A percentile compares a stretch with the other conserved stretches of the same genome.
These are phyloP conservation scores for Mycosphaerella arachidis DNA, from an alignment of 2,329 filamentous ascomycete species.

Conservation along the genomic window DNA sequence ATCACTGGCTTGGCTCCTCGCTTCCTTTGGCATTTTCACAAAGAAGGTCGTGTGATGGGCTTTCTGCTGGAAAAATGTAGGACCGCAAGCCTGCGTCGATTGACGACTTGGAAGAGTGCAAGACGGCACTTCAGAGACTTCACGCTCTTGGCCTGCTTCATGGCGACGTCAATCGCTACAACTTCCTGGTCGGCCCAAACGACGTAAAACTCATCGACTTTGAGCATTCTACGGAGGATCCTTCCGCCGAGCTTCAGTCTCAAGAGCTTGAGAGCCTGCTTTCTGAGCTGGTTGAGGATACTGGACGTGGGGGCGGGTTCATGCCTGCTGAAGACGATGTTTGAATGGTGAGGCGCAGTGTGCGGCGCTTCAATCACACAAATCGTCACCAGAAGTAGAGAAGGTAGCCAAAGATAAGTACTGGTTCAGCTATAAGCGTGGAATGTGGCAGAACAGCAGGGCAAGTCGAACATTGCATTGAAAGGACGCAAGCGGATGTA, in stretches of 20 bases:
- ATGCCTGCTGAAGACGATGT: not conserved
- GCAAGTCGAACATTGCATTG: no score
- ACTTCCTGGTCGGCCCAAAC: slow-evolving; percentile 8
- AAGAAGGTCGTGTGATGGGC: slow-evolving; percentile 9
- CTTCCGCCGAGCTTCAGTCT: not conserved
- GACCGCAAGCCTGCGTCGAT: slow-evolving; percentile 3
- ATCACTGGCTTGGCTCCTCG: not conserved
- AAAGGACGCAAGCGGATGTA: no score
- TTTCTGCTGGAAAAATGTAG: slow-evolving; percentile 5
- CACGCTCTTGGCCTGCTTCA: slow-evolving; percentile 12
- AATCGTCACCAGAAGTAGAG: no score
- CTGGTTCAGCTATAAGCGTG: no score
- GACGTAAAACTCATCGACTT: slow-evolving; percentile 12
- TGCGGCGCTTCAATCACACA: no score
- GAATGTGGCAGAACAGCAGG: no score
- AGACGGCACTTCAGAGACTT: slow-evolving; percentile 3
- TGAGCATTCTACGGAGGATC: slow-evolving; percentile 3
- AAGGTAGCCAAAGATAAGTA: no score
- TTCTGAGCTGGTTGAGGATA: not conserved
- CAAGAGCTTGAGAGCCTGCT: not conserved
- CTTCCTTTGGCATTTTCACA: slow-evolving; percentile 7
- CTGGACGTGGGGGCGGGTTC: not conserved
- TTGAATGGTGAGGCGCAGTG: not conserved
- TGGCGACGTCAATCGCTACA: slow-evolving; percentile 16
- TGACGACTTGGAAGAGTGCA: slow-evolving; percentile 8